Base-by-base conservation (phyloP, 78 protist species). In the Dictyostelium firmibasis region DNA sequence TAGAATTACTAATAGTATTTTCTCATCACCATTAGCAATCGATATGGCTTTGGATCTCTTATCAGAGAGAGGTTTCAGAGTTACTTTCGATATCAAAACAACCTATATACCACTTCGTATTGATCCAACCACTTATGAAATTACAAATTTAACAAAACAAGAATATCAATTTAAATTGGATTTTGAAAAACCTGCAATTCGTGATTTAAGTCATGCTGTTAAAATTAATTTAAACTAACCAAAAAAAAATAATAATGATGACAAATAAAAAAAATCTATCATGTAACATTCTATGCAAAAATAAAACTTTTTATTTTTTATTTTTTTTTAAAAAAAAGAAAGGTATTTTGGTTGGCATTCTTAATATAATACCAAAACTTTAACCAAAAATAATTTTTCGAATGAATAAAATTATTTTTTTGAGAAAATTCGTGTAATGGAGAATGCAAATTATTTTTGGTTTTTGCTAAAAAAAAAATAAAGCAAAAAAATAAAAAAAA, bases 11-110 rank as follows among this genome's bases (percentile, higher is more conserved):
- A 85, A 86, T 36, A 41, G 85, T 57, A 83, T 72, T 2, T 87
- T 85, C 31, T 79, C 81, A 2, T 82, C 67, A 6, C 75, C 87
- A 31, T 57, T 64, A 10, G 82, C 91, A 6, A 64, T 86, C 23
- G 96, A 92, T 43, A 92, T 96, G 89, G 91, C 85, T 7, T 79
- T 96, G 35, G 96, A 96, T 53, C 94, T 96, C 29, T 60, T 96
- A 36, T 82, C 94, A 2, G 97, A 96, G 33, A 76, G 97, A 38
- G 97, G 97, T 27, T 96, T 96, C 67, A 77, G 93, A 44, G 85
- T 78, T 25, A 88, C 93, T 2, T 74, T 88, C 2, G 93, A 88
- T 64, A 84, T 79, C 13, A 53, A 70, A 43, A 78, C 93, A n/a
- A 79, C 93, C 5, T 83, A 88, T 43, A 88, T 88, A 53, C 93